Conservation (phyloP, 352 stramenopile species). For the Globisporangium iwayamae region DNA sequence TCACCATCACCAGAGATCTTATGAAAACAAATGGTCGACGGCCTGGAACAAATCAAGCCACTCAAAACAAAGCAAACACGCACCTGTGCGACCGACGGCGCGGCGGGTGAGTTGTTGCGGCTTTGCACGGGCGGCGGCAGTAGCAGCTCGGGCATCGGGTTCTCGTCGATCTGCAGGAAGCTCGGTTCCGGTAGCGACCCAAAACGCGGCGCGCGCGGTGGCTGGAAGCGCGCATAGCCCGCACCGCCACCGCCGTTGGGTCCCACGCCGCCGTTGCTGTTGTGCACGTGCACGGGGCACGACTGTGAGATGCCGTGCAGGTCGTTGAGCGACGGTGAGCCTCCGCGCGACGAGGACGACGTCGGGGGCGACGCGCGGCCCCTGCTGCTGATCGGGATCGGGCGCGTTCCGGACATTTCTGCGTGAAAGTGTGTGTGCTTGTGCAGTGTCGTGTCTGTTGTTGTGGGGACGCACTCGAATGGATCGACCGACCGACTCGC, state of each 20-base stretch:
- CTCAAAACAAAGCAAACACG: neutral
- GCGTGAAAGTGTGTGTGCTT: neutral
- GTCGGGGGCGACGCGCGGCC: constrained; percentile 13
- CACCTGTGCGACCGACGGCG: constrained; percentile 50
- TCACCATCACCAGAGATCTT: constrained; percentile 5
- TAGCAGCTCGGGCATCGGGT: constrained; percentile 54
- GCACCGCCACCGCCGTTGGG: constrained; percentile 11
- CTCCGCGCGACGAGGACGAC: constrained; percentile 15
- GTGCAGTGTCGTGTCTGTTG: neutral
- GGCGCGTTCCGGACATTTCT: constrained; percentile 13
- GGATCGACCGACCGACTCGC: neutral
- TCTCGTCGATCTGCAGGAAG: constrained; percentile 40
- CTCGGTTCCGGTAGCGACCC: constrained; percentile 63
- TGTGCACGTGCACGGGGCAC: constrained; percentile 52
- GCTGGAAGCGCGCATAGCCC: constrained; percentile 26
- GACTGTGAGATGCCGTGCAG: constrained; percentile 50
- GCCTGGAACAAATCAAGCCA: neutral
- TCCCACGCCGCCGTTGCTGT: constrained; percentile 20
- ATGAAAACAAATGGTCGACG: no score
- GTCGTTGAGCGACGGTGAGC: constrained; percentile 19
- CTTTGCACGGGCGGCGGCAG: constrained; percentile 42
- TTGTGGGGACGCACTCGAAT: neutral
- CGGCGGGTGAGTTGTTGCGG: constrained; percentile 23
- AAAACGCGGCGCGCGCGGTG: constrained; percentile 49
- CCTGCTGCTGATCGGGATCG: constrained; percentile 18